Evolutionary conservation across 1,284 basidiomycete species (phyloP).

Genomic region (Takashimella koratensis): DNA sequence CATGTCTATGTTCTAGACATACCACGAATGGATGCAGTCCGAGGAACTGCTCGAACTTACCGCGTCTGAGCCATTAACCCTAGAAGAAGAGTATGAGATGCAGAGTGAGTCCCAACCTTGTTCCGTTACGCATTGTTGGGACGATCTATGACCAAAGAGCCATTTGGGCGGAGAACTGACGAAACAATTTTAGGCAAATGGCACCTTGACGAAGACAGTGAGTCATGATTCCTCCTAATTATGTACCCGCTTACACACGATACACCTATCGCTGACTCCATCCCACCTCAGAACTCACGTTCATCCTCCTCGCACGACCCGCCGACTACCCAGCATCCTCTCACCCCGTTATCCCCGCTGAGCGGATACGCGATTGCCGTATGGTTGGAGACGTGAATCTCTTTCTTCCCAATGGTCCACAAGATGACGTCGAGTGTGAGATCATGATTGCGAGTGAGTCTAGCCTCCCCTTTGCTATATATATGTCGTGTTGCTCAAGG

Average conservation of each 20-base stretch:
- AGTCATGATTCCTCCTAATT: constrained; percentile 30
- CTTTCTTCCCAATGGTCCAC: constrained; percentile 48
- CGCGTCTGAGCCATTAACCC: constrained; percentile 75
- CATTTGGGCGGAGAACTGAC: neutral
- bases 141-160: too few species aligned
- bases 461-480: too few species aligned
- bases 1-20: too few species aligned
- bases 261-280: neutral
- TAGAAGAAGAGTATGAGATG: constrained; percentile 89
- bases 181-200: constrained; percentile 61
- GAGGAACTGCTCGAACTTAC: constrained; percentile 71
- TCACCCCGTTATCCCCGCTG: constrained; percentile 15
- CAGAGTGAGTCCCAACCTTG: constrained; percentile 60
- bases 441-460: constrained; percentile 77
- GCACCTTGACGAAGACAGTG: constrained; percentile 82
- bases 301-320: constrained; percentile 69
- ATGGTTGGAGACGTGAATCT: constrained; percentile 24
- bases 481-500: too few species aligned
- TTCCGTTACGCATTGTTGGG: too few species aligned
- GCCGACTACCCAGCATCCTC: constrained; percentile 9
- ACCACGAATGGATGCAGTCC: constrained; percentile 88
- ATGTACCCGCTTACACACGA: too few species aligned
- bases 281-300: constrained; percentile 77
- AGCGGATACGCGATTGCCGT: constrained; percentile 22
- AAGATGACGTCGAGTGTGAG: constrained; percentile 62